Evolutionary conservation across 345 rosid genomes (phyloP).

Genomic region (Abelmoschus esculentus): DNA sequence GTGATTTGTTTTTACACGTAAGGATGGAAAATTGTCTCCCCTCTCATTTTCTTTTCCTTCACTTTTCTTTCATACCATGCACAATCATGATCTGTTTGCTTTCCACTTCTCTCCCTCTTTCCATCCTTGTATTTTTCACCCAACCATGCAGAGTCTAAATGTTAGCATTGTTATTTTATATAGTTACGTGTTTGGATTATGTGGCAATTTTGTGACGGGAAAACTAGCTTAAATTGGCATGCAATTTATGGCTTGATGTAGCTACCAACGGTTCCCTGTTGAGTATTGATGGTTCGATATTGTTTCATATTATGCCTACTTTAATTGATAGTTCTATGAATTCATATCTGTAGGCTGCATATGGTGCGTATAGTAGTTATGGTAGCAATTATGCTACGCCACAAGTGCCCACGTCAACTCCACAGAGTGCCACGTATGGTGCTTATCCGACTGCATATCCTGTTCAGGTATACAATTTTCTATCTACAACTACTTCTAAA

Average conservation of each 20-base stretch:
- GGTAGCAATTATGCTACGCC: slow-evolving; percentile 56
- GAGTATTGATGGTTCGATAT: neutral
- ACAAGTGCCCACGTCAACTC: slow-evolving; percentile 59
- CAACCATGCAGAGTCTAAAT: too few relatives aligned
- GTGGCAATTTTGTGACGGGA: neutral
- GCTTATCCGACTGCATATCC: slow-evolving; percentile 76
- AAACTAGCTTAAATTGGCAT: neutral
- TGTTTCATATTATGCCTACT: neutral
- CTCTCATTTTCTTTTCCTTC: too few relatives aligned
- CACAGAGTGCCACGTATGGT: slow-evolving; percentile 63
- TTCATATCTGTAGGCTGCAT: slow-evolving; percentile 46
- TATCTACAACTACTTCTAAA: too few relatives aligned
- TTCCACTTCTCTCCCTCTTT: too few relatives aligned
- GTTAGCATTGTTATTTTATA: neutral
- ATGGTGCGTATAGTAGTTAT: slow-evolving; percentile 66
- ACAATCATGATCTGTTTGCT: too few relatives aligned
- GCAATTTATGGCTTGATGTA: neutral
- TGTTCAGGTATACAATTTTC: slow-evolving; percentile 46
- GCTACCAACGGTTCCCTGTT: neutral
- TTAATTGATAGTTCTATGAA: neutral
- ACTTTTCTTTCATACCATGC: too few relatives aligned
- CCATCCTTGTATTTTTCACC: too few relatives aligned
- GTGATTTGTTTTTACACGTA: too few relatives aligned
- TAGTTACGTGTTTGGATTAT: neutral
- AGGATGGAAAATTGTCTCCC: too few relatives aligned